phyloP scores from a whole-genome alignment of 176 grass and related monocot genomes.

The Rhynchospora tenuis region DNA sequence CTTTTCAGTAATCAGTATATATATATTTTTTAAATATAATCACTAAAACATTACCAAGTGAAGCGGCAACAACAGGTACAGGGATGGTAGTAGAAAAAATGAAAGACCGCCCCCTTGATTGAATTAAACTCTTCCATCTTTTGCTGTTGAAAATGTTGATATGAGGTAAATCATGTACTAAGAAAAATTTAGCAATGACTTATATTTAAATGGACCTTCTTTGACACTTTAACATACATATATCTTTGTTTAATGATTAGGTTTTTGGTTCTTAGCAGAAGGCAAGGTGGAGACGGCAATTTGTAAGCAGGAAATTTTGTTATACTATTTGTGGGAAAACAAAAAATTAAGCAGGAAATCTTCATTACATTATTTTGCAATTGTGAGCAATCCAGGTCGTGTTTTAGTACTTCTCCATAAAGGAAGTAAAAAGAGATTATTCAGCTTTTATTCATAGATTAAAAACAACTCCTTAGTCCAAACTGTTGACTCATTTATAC shows the following conservation, averaged over 20 bases:
- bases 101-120: conserved; percentile 81
- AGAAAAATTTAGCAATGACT: not conserved
- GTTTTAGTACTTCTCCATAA: not conserved
- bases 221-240: not conserved
- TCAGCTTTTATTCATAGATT: too few relatives aligned
- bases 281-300: not conserved
- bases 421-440: too few relatives aligned
- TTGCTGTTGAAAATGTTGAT: conserved; percentile 47
- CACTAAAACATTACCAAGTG: conserved; percentile 48
- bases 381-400: not conserved
- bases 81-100: conserved; percentile 92
- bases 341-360: not conserved
- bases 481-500: not conserved
- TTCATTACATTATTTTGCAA: not conserved
- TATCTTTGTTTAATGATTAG: not conserved
- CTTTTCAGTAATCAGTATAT: too few relatives aligned
- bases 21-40: conserved; percentile 20
- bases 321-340: not conserved
- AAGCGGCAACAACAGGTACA: conserved; percentile 73
- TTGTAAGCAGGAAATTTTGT: not conserved
- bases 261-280: too few relatives aligned
- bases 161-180: not conserved
- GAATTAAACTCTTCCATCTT: conserved; percentile 78
- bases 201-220: not conserved
- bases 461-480: too few relatives aligned